Percentiles rank a stretch among this genome's conserved stretches.
phyloP scores from a whole-genome alignment of 352 stramenopile species.

The Phytophthora macrochlamydospora region DNA sequence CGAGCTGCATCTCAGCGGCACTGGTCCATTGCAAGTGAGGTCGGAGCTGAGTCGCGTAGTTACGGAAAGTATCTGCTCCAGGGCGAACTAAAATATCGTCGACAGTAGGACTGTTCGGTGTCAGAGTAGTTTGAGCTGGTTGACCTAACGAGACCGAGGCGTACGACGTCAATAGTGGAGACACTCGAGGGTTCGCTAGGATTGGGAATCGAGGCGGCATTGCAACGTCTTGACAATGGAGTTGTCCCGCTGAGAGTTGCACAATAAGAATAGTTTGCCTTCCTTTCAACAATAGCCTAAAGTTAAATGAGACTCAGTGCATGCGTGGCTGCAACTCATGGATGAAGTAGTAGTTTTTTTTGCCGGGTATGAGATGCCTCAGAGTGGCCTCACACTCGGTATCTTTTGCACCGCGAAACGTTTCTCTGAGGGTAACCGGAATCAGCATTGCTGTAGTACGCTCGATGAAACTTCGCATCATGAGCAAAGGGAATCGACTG shows the following conservation, averaged over 20 bases:
- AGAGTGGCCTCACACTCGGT: conserved; percentile 28
- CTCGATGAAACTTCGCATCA: conserved; percentile 18
- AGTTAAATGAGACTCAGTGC: too few species aligned
- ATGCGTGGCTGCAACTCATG: not conserved
- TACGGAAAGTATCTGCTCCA: conserved; percentile 3
- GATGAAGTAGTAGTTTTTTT: too few species aligned
- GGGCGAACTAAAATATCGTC: not conserved
- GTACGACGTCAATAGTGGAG: conserved; percentile 3
- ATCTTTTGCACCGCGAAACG: conserved; percentile 20
- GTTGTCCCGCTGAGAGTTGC: not conserved
- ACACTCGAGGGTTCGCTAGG: conserved; percentile 15
- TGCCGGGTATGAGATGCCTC: conserved; percentile 8
- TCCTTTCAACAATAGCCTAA: too few species aligned
- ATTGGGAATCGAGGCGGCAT: conserved; percentile 5
- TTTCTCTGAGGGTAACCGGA: conserved; percentile 12
- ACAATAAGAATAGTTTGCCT: too few species aligned
- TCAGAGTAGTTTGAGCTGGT: not conserved
- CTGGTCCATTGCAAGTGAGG: conserved; percentile 17
- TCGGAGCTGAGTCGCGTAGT: conserved; percentile 24
- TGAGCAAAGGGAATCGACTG: not conserved
- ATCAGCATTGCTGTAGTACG: conserved; percentile 20
- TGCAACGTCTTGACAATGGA: not conserved
- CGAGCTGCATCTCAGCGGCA: conserved; percentile 24
- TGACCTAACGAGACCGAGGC: conserved; percentile 4
- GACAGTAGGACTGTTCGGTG: conserved; percentile 10